phyloP scores from a whole-genome alignment of 148 eudicot species.

The Selenicereus undatus region DNA sequence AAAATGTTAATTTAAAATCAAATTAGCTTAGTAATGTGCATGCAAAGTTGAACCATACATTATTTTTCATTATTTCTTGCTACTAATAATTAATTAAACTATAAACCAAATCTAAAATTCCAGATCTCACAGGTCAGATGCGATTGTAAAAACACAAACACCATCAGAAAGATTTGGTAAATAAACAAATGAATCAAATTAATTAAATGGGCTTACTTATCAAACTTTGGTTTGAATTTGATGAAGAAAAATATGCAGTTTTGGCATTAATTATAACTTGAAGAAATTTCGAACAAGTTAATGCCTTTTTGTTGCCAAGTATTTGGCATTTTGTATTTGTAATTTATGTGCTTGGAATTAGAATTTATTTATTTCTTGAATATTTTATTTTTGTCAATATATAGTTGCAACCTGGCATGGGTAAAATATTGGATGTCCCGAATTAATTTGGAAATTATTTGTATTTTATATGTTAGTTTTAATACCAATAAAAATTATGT shows the following conservation, averaged over 20 bases:
- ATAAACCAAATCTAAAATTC: not conserved
- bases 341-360: not conserved
- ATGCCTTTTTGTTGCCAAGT: not conserved
- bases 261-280: not conserved
- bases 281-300: not conserved
- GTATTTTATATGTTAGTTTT: too few species aligned
- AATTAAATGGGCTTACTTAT: not conserved
- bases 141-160: too few species aligned
- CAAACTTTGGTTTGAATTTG: conserved; percentile 1
- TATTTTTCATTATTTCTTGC: too few species aligned
- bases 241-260: not conserved
- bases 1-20: too few species aligned
- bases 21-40: not conserved
- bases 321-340: not conserved
- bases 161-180: not conserved
- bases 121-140: not conserved
- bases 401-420: too few species aligned
- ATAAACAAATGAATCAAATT: not conserved
- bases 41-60: not conserved
- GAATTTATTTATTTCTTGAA: not conserved
- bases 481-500: too few species aligned
- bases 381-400: too few species aligned
- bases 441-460: too few species aligned
- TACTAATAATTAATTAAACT: too few species aligned
- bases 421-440: too few species aligned